Evolutionary conservation across 805 yeast genomes (phyloP).

Genomic region (Starmerella floris): DNA sequence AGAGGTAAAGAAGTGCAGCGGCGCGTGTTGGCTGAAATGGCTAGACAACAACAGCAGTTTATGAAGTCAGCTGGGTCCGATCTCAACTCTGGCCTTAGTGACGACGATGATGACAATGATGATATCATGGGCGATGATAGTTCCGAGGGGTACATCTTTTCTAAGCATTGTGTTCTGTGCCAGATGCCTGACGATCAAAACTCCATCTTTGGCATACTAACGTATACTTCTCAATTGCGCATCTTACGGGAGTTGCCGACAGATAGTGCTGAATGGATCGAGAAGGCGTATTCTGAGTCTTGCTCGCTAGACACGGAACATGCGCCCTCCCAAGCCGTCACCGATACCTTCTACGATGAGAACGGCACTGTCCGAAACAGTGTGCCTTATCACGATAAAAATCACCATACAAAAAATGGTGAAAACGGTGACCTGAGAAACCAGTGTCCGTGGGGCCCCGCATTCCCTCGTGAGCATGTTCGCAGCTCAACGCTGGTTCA

Average conservation of each 20-base stretch:
- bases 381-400: neutral
- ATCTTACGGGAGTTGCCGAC: conserved; percentile 54
- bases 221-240: conserved; percentile 28
- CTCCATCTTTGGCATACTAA: conserved; percentile 64
- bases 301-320: conserved; percentile 16
- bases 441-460: conserved; percentile 41
- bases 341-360: conserved; percentile 15
- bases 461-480: conserved; percentile 35
- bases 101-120: conserved; percentile 28
- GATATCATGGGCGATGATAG: conserved; percentile 13
- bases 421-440: neutral
- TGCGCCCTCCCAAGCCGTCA: conserved; percentile 7
- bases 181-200: conserved; percentile 56
- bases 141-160: conserved; percentile 32
- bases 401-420: neutral
- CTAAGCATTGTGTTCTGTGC: conserved; percentile 68
- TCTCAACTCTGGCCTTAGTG: conserved; percentile 26
- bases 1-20: conserved; percentile 57
- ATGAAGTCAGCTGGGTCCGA: conserved; percentile 35
- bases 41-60: conserved; percentile 66
- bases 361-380: conserved; percentile 3
- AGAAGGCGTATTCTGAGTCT: conserved; percentile 28
- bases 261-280: conserved; percentile 49
- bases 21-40: conserved; percentile 63
- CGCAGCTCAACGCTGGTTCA: conserved; percentile 33